Conservation (phyloP, 139 green algal species). For the Coccomyxa sp. region DNA sequence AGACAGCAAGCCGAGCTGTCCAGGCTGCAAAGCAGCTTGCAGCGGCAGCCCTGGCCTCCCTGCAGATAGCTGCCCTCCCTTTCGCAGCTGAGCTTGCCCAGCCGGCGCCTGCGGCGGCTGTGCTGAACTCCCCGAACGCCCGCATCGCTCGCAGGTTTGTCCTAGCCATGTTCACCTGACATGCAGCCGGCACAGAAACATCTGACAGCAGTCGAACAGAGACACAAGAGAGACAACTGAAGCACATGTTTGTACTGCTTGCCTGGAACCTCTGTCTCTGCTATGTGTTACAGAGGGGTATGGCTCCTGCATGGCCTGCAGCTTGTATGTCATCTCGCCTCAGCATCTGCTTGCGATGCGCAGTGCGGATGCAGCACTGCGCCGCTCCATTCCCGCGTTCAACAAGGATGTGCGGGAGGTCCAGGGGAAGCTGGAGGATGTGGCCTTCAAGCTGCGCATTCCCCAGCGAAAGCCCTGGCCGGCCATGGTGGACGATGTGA, state of each 20-base stretch:
- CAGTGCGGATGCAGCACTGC: slow-evolving; percentile 6
- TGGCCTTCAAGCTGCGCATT: slow-evolving; percentile 78
- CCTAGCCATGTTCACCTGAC: neutral
- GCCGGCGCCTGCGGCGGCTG: slow-evolving; percentile 38
- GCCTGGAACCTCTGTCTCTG: neutral
- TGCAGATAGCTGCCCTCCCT: slow-evolving; percentile 3
- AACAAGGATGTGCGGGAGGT: slow-evolving; percentile 60
- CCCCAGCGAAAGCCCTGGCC: slow-evolving; percentile 78
- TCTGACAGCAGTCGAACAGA: neutral
- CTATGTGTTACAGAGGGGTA: neutral
- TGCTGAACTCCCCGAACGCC: slow-evolving; percentile 70
- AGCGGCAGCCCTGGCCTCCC: slow-evolving; percentile 10
- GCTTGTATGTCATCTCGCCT: neutral
- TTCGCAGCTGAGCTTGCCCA: neutral
- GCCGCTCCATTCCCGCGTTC: slow-evolving; percentile 71
- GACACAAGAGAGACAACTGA: neutral
- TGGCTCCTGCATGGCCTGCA: neutral
- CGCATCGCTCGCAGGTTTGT: slow-evolving; percentile 51
- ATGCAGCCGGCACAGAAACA: too few relatives aligned
- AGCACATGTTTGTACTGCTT: neutral
- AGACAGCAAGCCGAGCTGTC: neutral
- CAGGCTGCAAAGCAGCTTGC: neutral
- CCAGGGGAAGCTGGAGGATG: slow-evolving; percentile 49
- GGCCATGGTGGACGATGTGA: slow-evolving; percentile 59
- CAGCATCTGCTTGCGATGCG: too few relatives aligned